A percentile compares a stretch with the other conserved stretches of the same genome.
Evolutionary conservation across 1,139 yeast genomes (phyloP).

Genomic region (Geotrichum macrosporum): DNA sequence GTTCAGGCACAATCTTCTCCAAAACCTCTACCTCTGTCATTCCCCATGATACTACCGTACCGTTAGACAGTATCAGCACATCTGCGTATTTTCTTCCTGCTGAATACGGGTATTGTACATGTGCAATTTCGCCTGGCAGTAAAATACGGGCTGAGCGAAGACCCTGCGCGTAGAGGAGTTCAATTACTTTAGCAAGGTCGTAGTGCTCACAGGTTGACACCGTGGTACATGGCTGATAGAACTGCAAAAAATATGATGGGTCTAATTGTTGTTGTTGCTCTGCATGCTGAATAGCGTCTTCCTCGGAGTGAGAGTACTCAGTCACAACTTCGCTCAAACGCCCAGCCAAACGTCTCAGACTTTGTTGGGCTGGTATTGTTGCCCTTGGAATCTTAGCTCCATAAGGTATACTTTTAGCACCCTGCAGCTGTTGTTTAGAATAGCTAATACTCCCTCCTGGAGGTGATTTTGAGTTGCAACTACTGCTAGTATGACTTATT

Average conservation of each 20-base stretch:
- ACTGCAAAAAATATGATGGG: background rate
- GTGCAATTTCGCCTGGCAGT: constrained; percentile 71
- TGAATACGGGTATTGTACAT: constrained; percentile 41
- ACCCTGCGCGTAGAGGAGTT: constrained; percentile 39
- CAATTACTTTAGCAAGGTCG: constrained; percentile 47
- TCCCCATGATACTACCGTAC: constrained; percentile 82
- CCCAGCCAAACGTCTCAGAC: constrained; percentile 9
- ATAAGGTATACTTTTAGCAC: background rate
- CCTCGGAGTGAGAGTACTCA: background rate
- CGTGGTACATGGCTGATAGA: constrained; percentile 48
- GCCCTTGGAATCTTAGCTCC: constrained; percentile 8
- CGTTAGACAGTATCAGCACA: constrained; percentile 62
- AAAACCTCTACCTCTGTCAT: constrained; percentile 48
- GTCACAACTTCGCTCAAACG: background rate
- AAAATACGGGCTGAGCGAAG: constrained; percentile 42
- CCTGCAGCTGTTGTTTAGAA: background rate
- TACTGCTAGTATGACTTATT: too few relatives aligned
- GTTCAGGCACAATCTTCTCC: constrained; percentile 44
- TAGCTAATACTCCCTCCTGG: too few relatives aligned
- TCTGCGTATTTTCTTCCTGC: constrained; percentile 44
- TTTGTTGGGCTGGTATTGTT: constrained; percentile 11
- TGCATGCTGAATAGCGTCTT: too few relatives aligned
- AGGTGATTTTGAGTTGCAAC: too few relatives aligned
- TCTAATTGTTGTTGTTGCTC: constrained; percentile 6
- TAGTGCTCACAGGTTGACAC: constrained; percentile 68